Conservation (phyloP, 768 basidiomycete species). For the Asterophora lycoperdoides region DNA sequence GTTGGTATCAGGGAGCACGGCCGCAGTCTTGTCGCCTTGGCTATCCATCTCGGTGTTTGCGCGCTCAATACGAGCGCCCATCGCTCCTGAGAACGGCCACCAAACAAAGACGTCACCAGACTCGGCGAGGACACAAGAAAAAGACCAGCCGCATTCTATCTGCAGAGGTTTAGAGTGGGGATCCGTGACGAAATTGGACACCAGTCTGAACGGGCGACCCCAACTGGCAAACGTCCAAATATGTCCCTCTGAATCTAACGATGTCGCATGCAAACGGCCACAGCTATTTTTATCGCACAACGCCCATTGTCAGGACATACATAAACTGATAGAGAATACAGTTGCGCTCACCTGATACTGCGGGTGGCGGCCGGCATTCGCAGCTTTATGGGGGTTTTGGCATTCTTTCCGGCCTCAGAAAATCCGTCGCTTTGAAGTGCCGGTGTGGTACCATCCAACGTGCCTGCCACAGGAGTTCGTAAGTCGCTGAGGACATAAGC, state of each 20-base stretch:
- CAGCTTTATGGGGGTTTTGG: conserved; percentile 53
- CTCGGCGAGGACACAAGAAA: conserved; percentile 68
- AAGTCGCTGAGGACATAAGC: background rate
- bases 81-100: conserved; percentile 57
- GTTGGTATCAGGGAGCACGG: conserved; percentile 28
- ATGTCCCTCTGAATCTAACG: conserved; percentile 52
- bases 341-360: conserved; percentile 52
- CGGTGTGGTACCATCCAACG: conserved; percentile 44
- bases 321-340: background rate
- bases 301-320: conserved; percentile 1
- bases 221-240: conserved; percentile 78
- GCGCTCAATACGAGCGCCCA: conserved; percentile 32
- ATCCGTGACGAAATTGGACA: conserved; percentile 44
- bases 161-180: conserved; percentile 43
- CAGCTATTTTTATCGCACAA: conserved; percentile 44
- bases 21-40: conserved; percentile 31
- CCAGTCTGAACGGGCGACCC: conserved; percentile 71
- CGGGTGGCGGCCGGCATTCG: conserved; percentile 54
- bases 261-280: conserved; percentile 68
- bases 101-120: conserved; percentile 72
- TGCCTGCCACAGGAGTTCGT: conserved; percentile 40
- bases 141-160: conserved; percentile 78
- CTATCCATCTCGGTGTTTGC: conserved; percentile 46
- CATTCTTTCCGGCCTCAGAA: conserved; percentile 46
- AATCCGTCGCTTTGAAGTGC: conserved; percentile 51